A percentile compares a stretch with the other conserved stretches of the same genome.
Conservation (phyloP, 306 rosid species). For the Luffa acutangula region DNA sequence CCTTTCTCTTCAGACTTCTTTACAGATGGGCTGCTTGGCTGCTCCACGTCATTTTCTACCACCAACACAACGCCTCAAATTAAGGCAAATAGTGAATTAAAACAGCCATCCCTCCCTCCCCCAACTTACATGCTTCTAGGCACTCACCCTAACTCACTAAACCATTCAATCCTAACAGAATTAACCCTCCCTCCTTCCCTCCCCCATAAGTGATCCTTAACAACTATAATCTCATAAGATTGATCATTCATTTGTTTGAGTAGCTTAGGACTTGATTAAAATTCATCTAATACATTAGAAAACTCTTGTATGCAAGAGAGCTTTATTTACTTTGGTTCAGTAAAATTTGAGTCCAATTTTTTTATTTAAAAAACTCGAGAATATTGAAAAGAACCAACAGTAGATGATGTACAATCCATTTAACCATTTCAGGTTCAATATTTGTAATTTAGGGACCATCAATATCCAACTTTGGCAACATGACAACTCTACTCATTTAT, state of each 20-base stretch:
- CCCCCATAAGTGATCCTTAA: background rate
- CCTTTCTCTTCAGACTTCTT: conserved; percentile 88
- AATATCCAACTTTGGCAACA: background rate
- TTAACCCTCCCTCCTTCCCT: background rate
- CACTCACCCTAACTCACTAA: background rate
- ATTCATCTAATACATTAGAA: background rate
- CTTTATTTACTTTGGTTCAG: background rate
- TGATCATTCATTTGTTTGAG: background rate
- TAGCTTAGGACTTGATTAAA: background rate
- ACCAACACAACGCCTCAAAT: conserved; percentile 19
- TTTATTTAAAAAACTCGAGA: background rate
- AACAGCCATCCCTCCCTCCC: background rate
- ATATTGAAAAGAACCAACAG: background rate
- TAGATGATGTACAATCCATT: background rate
- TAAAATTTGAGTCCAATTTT: background rate
- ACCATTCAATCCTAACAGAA: background rate
- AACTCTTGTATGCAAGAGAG: background rate
- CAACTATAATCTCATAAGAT: background rate
- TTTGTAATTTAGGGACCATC: background rate
- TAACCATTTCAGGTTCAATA: background rate
- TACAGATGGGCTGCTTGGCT: conserved; percentile 93
- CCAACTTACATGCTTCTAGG: background rate
- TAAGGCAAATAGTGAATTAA: background rate
- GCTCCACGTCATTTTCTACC: conserved; percentile 64
- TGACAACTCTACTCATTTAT: background rate